These are phyloP conservation scores for Colletotrichum magnum DNA, from an alignment of 2,329 filamentous ascomycete genomes.

Conservation along the genomic window DNA sequence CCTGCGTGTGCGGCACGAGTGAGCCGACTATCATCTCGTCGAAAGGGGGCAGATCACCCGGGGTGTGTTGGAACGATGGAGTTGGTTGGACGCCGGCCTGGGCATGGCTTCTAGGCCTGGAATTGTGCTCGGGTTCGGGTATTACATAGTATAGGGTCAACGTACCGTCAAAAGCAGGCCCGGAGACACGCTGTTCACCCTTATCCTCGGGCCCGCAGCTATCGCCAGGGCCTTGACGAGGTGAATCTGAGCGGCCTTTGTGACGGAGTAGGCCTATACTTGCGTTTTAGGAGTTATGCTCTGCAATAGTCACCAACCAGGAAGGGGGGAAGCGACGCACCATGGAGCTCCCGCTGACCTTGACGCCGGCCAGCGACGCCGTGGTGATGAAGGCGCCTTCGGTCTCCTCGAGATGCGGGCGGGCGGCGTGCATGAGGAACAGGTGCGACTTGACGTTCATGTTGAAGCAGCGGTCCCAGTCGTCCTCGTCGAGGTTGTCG, in stretches of 20 bases:
- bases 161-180: slow-evolving; percentile 65
- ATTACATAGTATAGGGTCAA: neutral
- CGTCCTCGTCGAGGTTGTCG: slow-evolving; percentile 60
- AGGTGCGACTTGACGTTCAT: slow-evolving; percentile 67
- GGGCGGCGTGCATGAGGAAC: slow-evolving; percentile 61
- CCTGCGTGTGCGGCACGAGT: slow-evolving; percentile 24
- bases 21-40: slow-evolving; percentile 16
- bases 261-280: slow-evolving; percentile 77
- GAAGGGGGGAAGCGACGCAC: slow-evolving; percentile 48
- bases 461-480: slow-evolving; percentile 64
- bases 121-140: neutral
- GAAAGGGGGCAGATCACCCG: slow-evolving; percentile 4
- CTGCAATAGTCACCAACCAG: neutral
- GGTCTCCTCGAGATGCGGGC: slow-evolving; percentile 59
- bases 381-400: slow-evolving; percentile 74
- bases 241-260: slow-evolving; percentile 80
- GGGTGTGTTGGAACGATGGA: neutral
- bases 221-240: slow-evolving; percentile 68
- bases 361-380: slow-evolving; percentile 75
- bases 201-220: slow-evolving; percentile 67
- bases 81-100: neutral
- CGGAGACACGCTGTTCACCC: slow-evolving; percentile 72
- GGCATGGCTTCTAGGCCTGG: neutral
- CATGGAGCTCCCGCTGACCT: slow-evolving; percentile 72
- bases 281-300: neutral